A percentile compares a stretch with the other conserved stretches of the same genome.
Conservation (phyloP, 1,284 basidiomycete genomes). For the Tylopilus orsonianus region DNA sequence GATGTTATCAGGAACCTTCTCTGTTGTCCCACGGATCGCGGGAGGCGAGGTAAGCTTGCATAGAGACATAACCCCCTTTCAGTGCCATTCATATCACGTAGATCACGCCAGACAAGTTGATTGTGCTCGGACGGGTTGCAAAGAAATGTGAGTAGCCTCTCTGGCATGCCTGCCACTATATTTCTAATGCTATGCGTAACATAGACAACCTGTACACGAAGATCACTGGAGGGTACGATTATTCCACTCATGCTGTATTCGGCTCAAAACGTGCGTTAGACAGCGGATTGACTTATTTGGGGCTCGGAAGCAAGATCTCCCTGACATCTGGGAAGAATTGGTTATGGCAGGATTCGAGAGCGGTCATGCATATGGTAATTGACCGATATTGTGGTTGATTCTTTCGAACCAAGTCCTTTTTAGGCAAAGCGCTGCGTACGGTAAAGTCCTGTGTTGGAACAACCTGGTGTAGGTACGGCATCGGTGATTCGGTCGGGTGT, state of each 20-base stretch:
- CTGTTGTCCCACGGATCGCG: slow-evolving; percentile 69
- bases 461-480: slow-evolving; percentile 74
- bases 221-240: slow-evolving; percentile 47
- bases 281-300: slow-evolving; percentile 77
- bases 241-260: background rate
- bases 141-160: slow-evolving; percentile 52
- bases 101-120: slow-evolving; percentile 68
- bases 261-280: slow-evolving; percentile 24
- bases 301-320: slow-evolving; percentile 73
- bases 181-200: background rate
- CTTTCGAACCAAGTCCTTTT: slow-evolving; percentile 3
- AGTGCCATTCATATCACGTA: slow-evolving; percentile 17
- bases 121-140: slow-evolving; percentile 68
- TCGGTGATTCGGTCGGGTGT: slow-evolving; percentile 73
- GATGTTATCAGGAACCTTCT: slow-evolving; percentile 52
- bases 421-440: slow-evolving; percentile 51
- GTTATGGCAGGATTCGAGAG: slow-evolving; percentile 71
- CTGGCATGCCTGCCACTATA: background rate
- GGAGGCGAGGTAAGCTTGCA: slow-evolving; percentile 51
- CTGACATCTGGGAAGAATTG: slow-evolving; percentile 73
- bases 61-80: background rate
- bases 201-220: slow-evolving; percentile 64
- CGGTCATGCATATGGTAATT: slow-evolving; percentile 74
- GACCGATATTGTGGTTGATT: slow-evolving; percentile 18
- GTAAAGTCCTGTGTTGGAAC: slow-evolving; percentile 62